These are phyloP conservation scores for Dorcoceras hygrometricum DNA, from an alignment of 257 asterid species.

Conservation along the genomic window DNA sequence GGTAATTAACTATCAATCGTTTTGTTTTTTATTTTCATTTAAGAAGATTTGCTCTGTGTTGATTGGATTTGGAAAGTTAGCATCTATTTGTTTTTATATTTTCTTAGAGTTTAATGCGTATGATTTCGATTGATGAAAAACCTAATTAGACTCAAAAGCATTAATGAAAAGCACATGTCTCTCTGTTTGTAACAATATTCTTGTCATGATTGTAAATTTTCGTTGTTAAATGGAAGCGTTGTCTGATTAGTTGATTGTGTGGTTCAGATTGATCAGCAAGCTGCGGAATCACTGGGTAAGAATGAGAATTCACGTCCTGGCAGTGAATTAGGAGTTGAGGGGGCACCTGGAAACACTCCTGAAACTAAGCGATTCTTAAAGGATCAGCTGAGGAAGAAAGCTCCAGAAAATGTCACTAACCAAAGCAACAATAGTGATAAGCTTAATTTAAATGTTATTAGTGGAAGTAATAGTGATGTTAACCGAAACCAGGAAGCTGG, in stretches of 20 bases:
- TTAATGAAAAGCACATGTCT: neutral
- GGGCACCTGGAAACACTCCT: slow-evolving; percentile 31
- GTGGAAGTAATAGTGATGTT: slow-evolving; percentile 39
- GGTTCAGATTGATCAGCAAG: slow-evolving; percentile 93
- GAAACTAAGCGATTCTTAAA: slow-evolving; percentile 61
- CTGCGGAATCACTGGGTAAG: slow-evolving; percentile 87
- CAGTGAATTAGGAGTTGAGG: slow-evolving; percentile 42
- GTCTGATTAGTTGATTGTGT: slow-evolving; percentile 22
- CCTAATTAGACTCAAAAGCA: neutral
- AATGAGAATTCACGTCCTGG: slow-evolving; percentile 55
- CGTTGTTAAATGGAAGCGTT: slow-evolving; percentile 5
- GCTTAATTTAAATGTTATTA: slow-evolving; percentile 31
- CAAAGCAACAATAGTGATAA: slow-evolving; percentile 29
- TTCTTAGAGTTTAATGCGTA: neutral
- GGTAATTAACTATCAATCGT: slow-evolving; percentile 40
- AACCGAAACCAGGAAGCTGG: slow-evolving; percentile 40
- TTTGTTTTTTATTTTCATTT: slow-evolving; percentile 11
- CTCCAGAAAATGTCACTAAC: slow-evolving; percentile 31
- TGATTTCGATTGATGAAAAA: neutral
- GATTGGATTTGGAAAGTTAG: neutral
- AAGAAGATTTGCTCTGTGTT: neutral
- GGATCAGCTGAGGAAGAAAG: slow-evolving; percentile 82
- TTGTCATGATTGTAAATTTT: neutral
- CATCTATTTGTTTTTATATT: neutral
- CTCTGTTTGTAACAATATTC: neutral